Evolutionary conservation across 2,329 filamentous ascomycete species (phyloP).

Genomic region (Claviceps sp.): DNA sequence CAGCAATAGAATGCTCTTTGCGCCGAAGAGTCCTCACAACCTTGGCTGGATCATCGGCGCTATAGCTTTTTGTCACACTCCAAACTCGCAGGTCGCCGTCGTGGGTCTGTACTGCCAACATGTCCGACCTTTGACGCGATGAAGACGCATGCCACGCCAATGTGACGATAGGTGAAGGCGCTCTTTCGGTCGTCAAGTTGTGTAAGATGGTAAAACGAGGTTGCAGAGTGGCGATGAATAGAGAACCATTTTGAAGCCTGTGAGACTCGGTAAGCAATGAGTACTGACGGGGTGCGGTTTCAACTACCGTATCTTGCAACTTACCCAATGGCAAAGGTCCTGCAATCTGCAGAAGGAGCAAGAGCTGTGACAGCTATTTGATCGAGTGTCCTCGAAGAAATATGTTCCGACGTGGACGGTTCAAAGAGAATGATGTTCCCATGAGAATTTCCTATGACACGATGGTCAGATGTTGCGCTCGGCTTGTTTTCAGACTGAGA

Average conservation of each 20-base stretch:
- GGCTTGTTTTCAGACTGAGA: too few relatives aligned
- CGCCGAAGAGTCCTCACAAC: constrained; percentile 79
- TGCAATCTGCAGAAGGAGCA: constrained; percentile 77
- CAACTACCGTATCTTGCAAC: constrained; percentile 9
- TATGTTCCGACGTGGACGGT: constrained; percentile 81
- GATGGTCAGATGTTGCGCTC: too few relatives aligned
- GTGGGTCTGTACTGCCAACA: constrained; percentile 84
- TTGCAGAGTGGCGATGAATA: constrained; percentile 77
- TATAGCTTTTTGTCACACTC: constrained; percentile 78
- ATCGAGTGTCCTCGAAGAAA: constrained; percentile 75
- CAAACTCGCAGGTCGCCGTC: constrained; percentile 91
- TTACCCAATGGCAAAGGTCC: constrained; percentile 92
- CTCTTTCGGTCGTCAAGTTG: constrained; percentile 71
- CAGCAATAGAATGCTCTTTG: constrained; percentile 56
- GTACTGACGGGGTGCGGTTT: too few relatives aligned
- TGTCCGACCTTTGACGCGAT: constrained; percentile 90
- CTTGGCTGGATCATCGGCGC: constrained; percentile 62
- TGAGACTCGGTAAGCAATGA: too few relatives aligned
- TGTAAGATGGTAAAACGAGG: constrained; percentile 90
- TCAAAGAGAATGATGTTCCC: constrained; percentile 93
- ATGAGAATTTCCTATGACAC: constrained; percentile 62
- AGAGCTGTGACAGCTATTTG: constrained; percentile 92
- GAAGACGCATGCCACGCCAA: constrained; percentile 95
- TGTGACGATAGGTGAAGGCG: constrained; percentile 75
- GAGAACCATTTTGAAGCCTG: constrained; percentile 86